phyloP scores from a whole-genome alignment of 495 filamentous ascomycete species.

The Xylaria longipes region DNA sequence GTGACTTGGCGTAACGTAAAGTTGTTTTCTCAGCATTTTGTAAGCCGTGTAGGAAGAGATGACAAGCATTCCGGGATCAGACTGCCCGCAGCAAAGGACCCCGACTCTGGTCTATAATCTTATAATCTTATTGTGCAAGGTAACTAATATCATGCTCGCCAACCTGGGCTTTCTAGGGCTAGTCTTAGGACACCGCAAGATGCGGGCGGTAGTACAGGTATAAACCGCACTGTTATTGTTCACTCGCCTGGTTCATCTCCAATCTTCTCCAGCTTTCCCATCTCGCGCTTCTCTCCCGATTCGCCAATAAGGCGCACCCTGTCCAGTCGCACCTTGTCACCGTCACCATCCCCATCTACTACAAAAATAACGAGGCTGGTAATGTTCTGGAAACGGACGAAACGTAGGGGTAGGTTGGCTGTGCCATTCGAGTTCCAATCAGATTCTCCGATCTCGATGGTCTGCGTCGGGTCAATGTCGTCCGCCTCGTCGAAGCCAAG shows the following conservation, averaged over 20 bases:
- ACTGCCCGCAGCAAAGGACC: not conserved
- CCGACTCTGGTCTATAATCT: slow-evolving; percentile 14
- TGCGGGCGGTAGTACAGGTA: slow-evolving; percentile 15
- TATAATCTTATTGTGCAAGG: not conserved
- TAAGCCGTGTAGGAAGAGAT: not conserved
- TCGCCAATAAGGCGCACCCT: slow-evolving; percentile 87
- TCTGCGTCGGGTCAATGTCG: slow-evolving; percentile 78
- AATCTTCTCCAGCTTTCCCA: slow-evolving; percentile 96
- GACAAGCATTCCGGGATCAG: slow-evolving; percentile 1
- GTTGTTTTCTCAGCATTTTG: slow-evolving; percentile 11
- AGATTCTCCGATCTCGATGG: slow-evolving; percentile 68
- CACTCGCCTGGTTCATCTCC: slow-evolving; percentile 76
- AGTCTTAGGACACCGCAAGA: slow-evolving; percentile 18
- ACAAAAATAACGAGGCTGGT: slow-evolving; percentile 87
- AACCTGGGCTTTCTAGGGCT: not conserved
- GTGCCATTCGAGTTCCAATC: slow-evolving; percentile 95
- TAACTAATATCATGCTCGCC: not conserved
- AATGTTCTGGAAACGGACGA: slow-evolving; percentile 97
- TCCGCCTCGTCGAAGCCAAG: slow-evolving; percentile 96
- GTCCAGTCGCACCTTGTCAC: slow-evolving; percentile 88
- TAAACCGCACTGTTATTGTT: slow-evolving; percentile 18
- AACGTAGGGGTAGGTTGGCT: slow-evolving; percentile 80
- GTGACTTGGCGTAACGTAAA: slow-evolving; percentile 4
- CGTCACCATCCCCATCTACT: slow-evolving; percentile 82
- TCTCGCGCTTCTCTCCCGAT: slow-evolving; percentile 87